Evolutionary conservation across 2,329 filamentous ascomycete species (phyloP), one percentile per base, ranked within the genome.

Genomic region (Diaporthe aspalathi): DNA sequence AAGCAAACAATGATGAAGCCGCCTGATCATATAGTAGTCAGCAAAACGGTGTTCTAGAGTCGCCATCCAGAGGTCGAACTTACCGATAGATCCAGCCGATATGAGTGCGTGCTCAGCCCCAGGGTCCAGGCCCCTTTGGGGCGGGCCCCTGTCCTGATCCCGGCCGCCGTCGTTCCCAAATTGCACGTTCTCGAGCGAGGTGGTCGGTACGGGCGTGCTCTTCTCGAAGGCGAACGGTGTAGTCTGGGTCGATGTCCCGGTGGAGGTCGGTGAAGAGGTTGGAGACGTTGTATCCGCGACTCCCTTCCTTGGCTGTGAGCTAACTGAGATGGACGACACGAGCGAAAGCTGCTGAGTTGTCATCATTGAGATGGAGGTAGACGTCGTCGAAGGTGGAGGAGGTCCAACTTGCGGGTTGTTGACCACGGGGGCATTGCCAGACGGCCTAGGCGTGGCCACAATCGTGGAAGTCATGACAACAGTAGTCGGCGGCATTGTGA

Each of bases 1-100:
- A 85, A 84, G 67, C 81, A 84, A 11, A 85, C 71, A 35, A 85
- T 75, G 24, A 87, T 82, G 63, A 86, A 84, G 7, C 80, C 81
- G 35, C 83, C 86, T 85, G 14, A 11, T 9, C 14, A 40, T 12
- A 6, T 6, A 5, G 7, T n/a, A 11, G 29, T 52, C 22, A 70
- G 57, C 27, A 32, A 60, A 2, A 9, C 20, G 27, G 17, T 43
- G 9, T 27, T 22, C 16, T 24, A 38, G 43, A 3, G 14, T 24
- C 16, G 8, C 27, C 32, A 12, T 17, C 8, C 20, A 24, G 9
- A 12, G 22, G 8, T 22, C 35, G 20, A 20, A 53, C 77, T 67
- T 74, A 81, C 80, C 79, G 67, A 81, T 81, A 1, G 80, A 81
- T 1, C 80, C 80, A 43, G 77, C 76, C 3, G 79, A 79, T 43